phyloP scores from a whole-genome alignment of 108 stramenopile genomes.

The Nitzschia inconspicua region DNA sequence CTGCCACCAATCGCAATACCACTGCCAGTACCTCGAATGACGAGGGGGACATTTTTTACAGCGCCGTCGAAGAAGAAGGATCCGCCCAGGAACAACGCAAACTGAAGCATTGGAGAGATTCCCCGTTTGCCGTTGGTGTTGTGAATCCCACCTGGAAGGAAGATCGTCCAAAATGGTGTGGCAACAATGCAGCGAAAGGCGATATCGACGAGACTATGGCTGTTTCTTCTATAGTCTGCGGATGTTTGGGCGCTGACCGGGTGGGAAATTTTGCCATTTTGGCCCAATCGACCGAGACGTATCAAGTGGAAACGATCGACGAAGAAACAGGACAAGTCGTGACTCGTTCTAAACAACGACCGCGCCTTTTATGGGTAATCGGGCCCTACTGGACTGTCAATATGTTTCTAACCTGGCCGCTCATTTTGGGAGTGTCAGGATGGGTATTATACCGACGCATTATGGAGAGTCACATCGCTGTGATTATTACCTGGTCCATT shows the following conservation, averaged over 20 bases:
- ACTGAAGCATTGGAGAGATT: conserved; percentile 58
- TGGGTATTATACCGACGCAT: conserved; percentile 6
- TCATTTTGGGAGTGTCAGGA: conserved; percentile 25
- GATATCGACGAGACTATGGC: not conserved
- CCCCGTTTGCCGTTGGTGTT: conserved; percentile 65
- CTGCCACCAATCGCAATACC: no score
- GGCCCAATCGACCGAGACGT: conserved; percentile 19
- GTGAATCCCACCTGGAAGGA: conserved; percentile 76
- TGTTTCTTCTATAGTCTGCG: conserved; percentile 62
- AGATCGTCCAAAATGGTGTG: conserved; percentile 32
- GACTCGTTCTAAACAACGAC: conserved; percentile 15
- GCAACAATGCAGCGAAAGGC: not conserved
- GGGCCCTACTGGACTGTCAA: conserved; percentile 47
- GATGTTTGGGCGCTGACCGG: conserved; percentile 61
- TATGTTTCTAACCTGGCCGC: conserved; percentile 22
- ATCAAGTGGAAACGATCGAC: conserved; percentile 13
- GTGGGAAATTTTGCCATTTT: conserved; percentile 84
- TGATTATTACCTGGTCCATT: conserved; percentile 27
- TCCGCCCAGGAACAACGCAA: conserved; percentile 1
- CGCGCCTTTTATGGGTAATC: conserved; percentile 33
- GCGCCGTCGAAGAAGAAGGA: not conserved
- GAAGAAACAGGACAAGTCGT: conserved; percentile 14
- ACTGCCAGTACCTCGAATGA: not conserved
- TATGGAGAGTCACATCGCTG: not conserved
- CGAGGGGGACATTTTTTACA: not conserved